Evolutionary conservation across 768 basidiomycete species (phyloP).

Genomic region (Boletus pseudopeckii): DNA sequence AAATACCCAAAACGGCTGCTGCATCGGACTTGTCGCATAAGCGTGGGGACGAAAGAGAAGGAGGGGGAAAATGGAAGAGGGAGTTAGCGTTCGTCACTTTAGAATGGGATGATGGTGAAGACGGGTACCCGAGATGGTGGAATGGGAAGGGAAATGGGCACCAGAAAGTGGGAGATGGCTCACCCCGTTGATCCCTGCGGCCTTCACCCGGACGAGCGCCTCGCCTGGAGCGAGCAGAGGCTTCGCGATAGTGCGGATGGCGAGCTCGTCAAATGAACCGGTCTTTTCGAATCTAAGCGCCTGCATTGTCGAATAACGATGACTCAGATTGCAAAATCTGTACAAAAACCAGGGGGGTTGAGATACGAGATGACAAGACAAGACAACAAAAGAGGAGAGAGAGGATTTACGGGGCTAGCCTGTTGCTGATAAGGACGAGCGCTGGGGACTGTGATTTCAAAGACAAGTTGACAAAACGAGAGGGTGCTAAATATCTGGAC

Average conservation of each 20-base stretch:
- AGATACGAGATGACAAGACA: neutral
- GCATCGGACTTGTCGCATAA: slow-evolving; percentile 26
- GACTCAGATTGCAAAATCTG: slow-evolving; percentile 1
- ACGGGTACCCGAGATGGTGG: neutral
- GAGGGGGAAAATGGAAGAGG: neutral
- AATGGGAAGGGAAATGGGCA: neutral
- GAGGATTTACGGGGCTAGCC: slow-evolving; percentile 2
- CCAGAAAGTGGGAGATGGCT: slow-evolving; percentile 1
- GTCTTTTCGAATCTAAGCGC: slow-evolving; percentile 32
- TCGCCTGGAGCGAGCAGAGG: slow-evolving; percentile 30
- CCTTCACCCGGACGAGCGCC: slow-evolving; percentile 31
- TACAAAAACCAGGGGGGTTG: neutral
- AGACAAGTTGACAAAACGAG: neutral
- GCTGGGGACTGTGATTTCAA: neutral
- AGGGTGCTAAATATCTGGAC: neutral
- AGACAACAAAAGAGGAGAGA: neutral
- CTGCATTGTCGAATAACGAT: slow-evolving; percentile 22
- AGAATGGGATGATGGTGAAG: neutral
- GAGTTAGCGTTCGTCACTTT: neutral
- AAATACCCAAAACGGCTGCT: slow-evolving; percentile 24
- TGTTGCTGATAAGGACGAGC: neutral
- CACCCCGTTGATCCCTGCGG: slow-evolving; percentile 34
- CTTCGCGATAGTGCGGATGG: slow-evolving; percentile 22
- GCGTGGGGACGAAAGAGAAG: neutral
- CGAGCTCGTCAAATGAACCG: slow-evolving; percentile 29